A percentile compares a stretch with the other conserved stretches of the same genome.
Evolutionary conservation across 129 eudicot genomes (phyloP).

Genomic region (Flaveria bidentis): DNA sequence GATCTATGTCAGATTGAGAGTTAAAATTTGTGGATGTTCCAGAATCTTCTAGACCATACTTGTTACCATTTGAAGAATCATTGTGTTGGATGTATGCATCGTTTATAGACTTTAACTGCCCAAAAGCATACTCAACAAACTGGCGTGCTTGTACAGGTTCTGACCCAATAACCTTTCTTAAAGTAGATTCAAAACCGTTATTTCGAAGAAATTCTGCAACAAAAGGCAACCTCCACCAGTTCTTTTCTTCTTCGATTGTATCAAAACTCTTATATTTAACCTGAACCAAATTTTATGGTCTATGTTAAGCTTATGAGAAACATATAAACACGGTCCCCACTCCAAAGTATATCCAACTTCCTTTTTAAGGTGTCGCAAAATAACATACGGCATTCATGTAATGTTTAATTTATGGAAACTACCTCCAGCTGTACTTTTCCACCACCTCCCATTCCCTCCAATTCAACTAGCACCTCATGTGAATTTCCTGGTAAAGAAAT

Average conservation of each 20-base stretch:
- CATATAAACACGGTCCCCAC: neutral
- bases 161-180: conserved; percentile 72
- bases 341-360: neutral
- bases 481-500: conserved; percentile 50
- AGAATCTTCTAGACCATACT: conserved; percentile 20
- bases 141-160: conserved; percentile 91
- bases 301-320: neutral
- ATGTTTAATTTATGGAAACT: conserved; percentile 23
- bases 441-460: conserved; percentile 99
- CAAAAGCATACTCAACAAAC: conserved; percentile 87
- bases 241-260: conserved; percentile 72
- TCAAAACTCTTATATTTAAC: conserved; percentile 78
- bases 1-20: conserved; percentile 28
- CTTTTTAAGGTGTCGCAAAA: neutral
- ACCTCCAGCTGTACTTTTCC: conserved; percentile 94
- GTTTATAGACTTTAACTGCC: conserved; percentile 72
- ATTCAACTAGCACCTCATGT: conserved; percentile 82
- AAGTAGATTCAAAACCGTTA: conserved; percentile 70
- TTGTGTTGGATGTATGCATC: conserved; percentile 57
- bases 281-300: conserved; percentile 41
- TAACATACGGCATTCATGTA: neutral
- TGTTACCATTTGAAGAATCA: conserved; percentile 25
- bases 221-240: conserved; percentile 82
- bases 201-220: conserved; percentile 73
- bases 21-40: conserved; percentile 17